Percentiles rank a stretch among this genome's conserved stretches.
Conservation (phyloP, 2,329 filamentous ascomycete species). For the Clonostachys rhizophaga region DNA sequence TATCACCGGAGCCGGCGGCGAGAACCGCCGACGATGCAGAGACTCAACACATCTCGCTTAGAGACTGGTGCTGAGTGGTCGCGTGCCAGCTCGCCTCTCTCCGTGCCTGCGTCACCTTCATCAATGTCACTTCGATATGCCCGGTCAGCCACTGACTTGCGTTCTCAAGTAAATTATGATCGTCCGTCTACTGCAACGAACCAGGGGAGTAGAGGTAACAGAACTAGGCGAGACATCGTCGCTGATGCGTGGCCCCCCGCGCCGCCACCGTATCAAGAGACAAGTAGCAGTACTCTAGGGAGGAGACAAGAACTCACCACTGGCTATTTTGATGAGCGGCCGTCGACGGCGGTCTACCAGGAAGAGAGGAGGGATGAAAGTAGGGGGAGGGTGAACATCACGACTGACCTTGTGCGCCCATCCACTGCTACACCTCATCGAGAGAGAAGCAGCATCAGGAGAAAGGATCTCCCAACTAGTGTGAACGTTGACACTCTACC, state of each 20-base stretch:
- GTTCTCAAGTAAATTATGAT: neutral
- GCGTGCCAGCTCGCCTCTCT: neutral
- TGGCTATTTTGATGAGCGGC: no score
- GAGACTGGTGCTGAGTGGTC: neutral
- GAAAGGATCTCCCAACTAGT: no score
- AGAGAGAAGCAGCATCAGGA: no score
- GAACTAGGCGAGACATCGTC: conserved; percentile 1
- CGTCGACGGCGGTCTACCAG: no score
- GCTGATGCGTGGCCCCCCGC: conserved; percentile 7
- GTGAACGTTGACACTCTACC: neutral
- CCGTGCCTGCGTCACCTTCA: neutral
- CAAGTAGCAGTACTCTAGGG: no score
- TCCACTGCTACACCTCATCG: no score
- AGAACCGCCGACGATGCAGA: neutral
- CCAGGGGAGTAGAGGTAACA: neutral
- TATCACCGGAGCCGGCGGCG: no score
- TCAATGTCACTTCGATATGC: conserved; percentile 1
- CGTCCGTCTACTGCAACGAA: conserved; percentile 2
- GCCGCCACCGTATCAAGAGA: no score
- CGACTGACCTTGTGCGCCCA: no score
- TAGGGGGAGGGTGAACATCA: no score
- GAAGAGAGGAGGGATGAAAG: no score
- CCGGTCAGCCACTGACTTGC: conserved; percentile 6
- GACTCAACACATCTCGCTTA: neutral
- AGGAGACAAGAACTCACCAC: no score